These are phyloP conservation scores for Mucor sp. DNA, from an alignment of 371 early-diverging fungal genomes.

Conservation along the genomic window DNA sequence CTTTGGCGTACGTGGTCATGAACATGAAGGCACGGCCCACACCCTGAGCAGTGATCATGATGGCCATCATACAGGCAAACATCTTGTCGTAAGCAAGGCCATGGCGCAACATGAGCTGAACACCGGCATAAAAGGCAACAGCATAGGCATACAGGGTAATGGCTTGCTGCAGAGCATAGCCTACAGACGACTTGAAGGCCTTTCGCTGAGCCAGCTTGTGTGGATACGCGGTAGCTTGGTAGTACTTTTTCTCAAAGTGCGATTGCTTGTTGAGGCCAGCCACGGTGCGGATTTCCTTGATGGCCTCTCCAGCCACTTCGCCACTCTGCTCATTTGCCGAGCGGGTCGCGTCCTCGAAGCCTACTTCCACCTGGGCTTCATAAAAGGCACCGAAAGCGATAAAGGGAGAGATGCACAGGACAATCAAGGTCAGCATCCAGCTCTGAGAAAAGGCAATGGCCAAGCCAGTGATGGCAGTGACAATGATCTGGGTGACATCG, in stretches of 20 bases:
- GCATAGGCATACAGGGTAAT: constrained; percentile 67
- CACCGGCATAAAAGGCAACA: constrained; percentile 63
- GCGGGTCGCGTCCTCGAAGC: constrained; percentile 61
- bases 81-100: constrained; percentile 38
- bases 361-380: constrained; percentile 47
- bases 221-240: constrained; percentile 61
- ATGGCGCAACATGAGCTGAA: constrained; percentile 43
- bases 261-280: constrained; percentile 80
- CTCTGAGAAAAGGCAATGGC: constrained; percentile 52
- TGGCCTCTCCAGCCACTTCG: constrained; percentile 83
- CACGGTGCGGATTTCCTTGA: constrained; percentile 90
- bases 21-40: constrained; percentile 63
- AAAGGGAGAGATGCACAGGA: constrained; percentile 57
- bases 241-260: constrained; percentile 63
- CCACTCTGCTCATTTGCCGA: constrained; percentile 72
- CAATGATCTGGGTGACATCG: constrained; percentile 57
- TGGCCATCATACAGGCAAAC: constrained; percentile 72
- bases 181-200: constrained; percentile 60
- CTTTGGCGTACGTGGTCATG: constrained; percentile 69
- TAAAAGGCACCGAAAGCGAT: constrained; percentile 48
- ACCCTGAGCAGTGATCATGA: constrained; percentile 75
- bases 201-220: constrained; percentile 62
- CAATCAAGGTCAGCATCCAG: constrained; percentile 65
- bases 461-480: constrained; percentile 47
- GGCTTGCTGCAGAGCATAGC: constrained; percentile 71